Base-by-base conservation (phyloP, 2,329 filamentous ascomycete species). In the Basipetospora chlamydospora region DNA sequence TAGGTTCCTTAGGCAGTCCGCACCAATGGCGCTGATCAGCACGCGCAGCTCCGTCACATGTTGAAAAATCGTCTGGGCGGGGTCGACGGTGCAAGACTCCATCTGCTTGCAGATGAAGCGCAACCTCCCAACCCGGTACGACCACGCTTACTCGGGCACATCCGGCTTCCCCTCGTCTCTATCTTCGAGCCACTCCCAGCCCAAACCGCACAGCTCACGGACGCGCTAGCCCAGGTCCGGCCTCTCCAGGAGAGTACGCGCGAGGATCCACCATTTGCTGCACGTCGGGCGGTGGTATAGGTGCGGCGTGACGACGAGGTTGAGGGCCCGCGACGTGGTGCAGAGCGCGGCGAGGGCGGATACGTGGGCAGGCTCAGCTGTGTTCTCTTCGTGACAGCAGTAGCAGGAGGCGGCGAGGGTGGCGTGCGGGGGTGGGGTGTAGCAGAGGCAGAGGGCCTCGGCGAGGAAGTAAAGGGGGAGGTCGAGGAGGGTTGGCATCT, bases 261-360 rank as follows among this genome's bases (percentile, higher is more conserved):
- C 28, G 13, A 38, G 28, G 12, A 31, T 28, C 28, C 17, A 22
- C 35, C 35, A 38, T 6, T 21, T 20, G 15, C 13, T 6, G 28
- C 28, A 31, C 6, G 15, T 32, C 1, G 35, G 35, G 12, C 23
- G 22, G 28, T 38, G 35, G 13, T 38, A 38, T 6, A 38, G 21
- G 13, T 20, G 23, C 3, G 35, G 28, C 12, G 35, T 38, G 9
- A n/a, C 28, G 28, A 38, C 10, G 22, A 13, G 18, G 21, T 32
- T 17, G 15, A 32, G n/a, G 6, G n/a, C 15, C 15, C 17, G 25
- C 11, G 35, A 38, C 2, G 35, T 25, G 3, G 26, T 28, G n/a
- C 35, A 38, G 28, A 38, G 28, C 6, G 35, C 28, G 7, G 35
- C 28, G 4, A 38, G 35, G 3, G 29, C n/a, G n/a, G n/a, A n/a